Percentiles rank a stretch among this genome's conserved stretches.
These are phyloP conservation scores for Entonaema liquescens DNA, from an alignment of 495 filamentous ascomycete genomes.

Conservation along the genomic window DNA sequence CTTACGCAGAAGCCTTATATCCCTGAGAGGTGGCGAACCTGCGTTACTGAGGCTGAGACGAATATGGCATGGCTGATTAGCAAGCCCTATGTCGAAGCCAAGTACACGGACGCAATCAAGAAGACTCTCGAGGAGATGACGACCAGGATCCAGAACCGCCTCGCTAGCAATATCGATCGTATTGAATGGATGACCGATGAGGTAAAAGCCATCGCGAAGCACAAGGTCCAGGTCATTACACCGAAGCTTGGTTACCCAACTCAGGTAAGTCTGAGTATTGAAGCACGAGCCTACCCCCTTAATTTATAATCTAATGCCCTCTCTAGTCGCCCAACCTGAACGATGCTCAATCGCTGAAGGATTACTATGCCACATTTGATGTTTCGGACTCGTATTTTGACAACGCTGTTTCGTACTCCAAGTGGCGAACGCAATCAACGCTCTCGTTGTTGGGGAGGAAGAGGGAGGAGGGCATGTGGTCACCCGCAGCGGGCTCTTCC, in stretches of 20 bases:
- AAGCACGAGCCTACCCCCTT: background rate
- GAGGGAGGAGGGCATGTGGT: conserved; percentile 56
- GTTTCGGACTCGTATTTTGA: conserved; percentile 65
- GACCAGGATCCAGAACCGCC: conserved; percentile 18
- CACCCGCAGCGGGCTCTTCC: conserved; percentile 38
- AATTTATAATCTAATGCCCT: background rate
- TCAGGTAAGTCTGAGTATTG: conserved; percentile 12
- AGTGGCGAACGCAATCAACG: conserved; percentile 11
- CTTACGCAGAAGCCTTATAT: conserved; percentile 55
- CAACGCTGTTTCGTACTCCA: conserved; percentile 50
- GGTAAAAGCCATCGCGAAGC: conserved; percentile 25
- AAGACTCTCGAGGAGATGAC: conserved; percentile 24
- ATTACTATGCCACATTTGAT: conserved; percentile 63
- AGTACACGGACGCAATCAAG: conserved; percentile 22
- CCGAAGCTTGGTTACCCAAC: conserved; percentile 25
- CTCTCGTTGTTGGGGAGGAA: conserved; percentile 15
- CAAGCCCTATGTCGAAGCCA: conserved; percentile 26
- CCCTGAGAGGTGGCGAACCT: conserved; percentile 71
- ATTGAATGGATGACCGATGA: conserved; percentile 34
- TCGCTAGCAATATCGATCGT: conserved; percentile 24
- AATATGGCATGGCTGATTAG: conserved; percentile 27
- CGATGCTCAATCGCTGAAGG: conserved; percentile 60
- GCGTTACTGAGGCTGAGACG: conserved; percentile 48
- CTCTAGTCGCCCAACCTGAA: conserved; percentile 61
- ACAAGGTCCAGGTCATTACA: conserved; percentile 28